Conservation (phyloP, 306 rosid species). For the Glycine soja region DNA sequence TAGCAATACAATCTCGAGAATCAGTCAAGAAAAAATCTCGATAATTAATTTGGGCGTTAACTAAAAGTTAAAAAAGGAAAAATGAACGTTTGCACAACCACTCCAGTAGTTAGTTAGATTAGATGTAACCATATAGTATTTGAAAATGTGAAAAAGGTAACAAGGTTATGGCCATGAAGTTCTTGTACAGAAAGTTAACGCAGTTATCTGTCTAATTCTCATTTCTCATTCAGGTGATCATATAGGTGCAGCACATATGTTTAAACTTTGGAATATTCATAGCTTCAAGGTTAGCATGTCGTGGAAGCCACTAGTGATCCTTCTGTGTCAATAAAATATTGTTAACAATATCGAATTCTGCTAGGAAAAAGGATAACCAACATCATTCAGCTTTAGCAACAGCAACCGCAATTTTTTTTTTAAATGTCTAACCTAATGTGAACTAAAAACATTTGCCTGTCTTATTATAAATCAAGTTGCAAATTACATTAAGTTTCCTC, state of each 20-base stretch:
- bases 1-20: too few relatives aligned
- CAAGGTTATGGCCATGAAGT: background rate
- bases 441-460: background rate
- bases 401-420: too few relatives aligned
- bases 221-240: background rate
- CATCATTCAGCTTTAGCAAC: background rate
- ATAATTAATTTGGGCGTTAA: background rate
- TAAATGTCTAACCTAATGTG: background rate
- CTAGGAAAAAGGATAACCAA: background rate
- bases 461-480: background rate
- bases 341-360: background rate
- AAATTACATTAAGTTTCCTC: constrained; percentile 10
- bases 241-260: background rate
- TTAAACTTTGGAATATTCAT: background rate
- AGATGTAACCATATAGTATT: background rate
- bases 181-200: background rate
- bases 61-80: background rate
- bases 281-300: constrained; percentile 1
- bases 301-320: background rate
- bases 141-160: background rate
- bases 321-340: background rate
- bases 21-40: too few relatives aligned
- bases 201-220: background rate
- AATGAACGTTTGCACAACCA: background rate
- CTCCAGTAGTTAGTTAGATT: background rate